These are phyloP conservation scores for Evansstolkia leycettana DNA, from an alignment of 495 filamentous ascomycete species.

Conservation along the genomic window DNA sequence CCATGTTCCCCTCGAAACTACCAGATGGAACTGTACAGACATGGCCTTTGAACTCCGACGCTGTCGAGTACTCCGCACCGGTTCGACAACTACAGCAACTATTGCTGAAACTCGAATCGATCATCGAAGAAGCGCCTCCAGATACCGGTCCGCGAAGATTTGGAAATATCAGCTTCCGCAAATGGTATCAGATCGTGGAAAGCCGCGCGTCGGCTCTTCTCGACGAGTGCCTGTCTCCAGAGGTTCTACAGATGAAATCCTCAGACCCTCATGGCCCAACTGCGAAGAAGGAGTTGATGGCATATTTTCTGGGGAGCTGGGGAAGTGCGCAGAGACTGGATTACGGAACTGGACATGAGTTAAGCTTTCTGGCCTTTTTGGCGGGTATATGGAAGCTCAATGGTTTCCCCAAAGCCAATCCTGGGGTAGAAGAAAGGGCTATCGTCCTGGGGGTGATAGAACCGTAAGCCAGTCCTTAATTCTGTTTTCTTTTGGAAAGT, in stretches of 20 bases:
- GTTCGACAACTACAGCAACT: constrained; percentile 52
- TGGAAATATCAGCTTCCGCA: constrained; percentile 80
- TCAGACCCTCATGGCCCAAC: constrained; percentile 15
- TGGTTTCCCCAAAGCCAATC: constrained; percentile 43
- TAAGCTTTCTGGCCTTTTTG: constrained; percentile 88
- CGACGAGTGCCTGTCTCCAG: constrained; percentile 43
- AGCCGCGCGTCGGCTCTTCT: constrained; percentile 45
- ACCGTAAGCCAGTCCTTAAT: constrained; percentile 41
- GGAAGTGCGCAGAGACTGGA: constrained; percentile 83
- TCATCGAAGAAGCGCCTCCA: constrained; percentile 70
- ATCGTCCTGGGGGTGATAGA: constrained; percentile 75
- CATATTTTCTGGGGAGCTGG: constrained; percentile 79
- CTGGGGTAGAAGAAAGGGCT: constrained; percentile 53
- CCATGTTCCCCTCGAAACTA: constrained; percentile 61
- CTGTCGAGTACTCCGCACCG: constrained; percentile 41
- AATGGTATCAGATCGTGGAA: constrained; percentile 62
- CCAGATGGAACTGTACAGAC: constrained; percentile 27
- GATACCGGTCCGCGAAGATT: constrained; percentile 78
- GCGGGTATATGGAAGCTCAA: constrained; percentile 83
- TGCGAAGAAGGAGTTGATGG: constrained; percentile 52
- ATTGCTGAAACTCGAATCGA: constrained; percentile 44
- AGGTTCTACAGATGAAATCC: constrained; percentile 29
- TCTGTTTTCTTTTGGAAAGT: neutral
- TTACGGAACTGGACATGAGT: constrained; percentile 92
- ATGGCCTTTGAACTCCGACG: constrained; percentile 41